Conservation (phyloP, 2,329 filamentous ascomycete genomes). For the Chalaropsis thielavioides region DNA sequence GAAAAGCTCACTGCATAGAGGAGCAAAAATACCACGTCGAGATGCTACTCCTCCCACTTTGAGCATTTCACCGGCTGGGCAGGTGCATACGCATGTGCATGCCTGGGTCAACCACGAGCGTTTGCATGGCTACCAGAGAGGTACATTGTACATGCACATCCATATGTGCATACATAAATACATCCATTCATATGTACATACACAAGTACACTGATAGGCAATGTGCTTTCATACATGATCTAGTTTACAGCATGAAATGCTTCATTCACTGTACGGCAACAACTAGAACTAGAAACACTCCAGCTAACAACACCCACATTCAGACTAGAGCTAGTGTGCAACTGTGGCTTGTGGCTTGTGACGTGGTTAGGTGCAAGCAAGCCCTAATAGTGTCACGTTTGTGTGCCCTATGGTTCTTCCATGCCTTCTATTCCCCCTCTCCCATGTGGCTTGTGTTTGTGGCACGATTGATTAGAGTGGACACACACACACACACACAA, state of each 20-base stretch:
- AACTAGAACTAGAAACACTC: background rate
- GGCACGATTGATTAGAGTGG: background rate
- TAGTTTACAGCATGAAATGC: background rate
- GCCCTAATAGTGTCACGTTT: conserved; percentile 1
- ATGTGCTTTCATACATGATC: background rate
- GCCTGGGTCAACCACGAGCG: background rate
- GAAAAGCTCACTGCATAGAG: background rate
- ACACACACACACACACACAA: background rate
- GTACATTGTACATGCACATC: background rate
- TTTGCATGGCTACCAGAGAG: background rate
- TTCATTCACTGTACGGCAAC: background rate
- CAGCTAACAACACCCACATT: background rate
- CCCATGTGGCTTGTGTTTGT: background rate
- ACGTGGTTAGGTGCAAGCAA: background rate
- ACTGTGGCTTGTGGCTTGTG: background rate
- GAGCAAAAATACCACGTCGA: background rate
- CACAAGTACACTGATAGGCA: background rate
- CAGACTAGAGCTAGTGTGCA: too few relatives aligned
- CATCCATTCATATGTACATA: background rate
- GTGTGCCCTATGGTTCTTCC: background rate
- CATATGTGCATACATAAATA: background rate
- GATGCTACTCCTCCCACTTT: background rate
- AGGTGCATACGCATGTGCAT: background rate
- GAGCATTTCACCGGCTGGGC: background rate
- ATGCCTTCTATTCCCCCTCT: background rate